phyloP scores from a whole-genome alignment of 257 asterid species.

The Solanum tarapatanum region DNA sequence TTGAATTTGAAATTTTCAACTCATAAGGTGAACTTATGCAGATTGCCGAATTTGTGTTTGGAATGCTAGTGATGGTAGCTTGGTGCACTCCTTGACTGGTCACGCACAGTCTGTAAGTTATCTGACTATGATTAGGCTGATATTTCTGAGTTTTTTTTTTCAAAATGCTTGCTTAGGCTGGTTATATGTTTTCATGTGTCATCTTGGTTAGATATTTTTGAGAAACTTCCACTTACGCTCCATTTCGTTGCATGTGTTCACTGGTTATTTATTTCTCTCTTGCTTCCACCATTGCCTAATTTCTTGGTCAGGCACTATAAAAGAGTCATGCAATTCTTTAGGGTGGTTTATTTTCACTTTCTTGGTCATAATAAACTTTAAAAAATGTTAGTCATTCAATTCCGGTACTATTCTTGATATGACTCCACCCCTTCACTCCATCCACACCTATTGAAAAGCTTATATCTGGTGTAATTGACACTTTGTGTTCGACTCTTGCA shows the following conservation, averaged over 20 bases:
- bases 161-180: background rate
- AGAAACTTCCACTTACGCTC: background rate
- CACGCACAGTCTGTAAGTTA: conserved; percentile 77
- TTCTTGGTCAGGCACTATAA: background rate
- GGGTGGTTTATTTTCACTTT: background rate
- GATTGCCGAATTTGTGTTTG: conserved; percentile 92
- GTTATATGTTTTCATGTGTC: background rate
- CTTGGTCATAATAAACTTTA: background rate
- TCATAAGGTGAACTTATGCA: conserved; percentile 29
- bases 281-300: background rate
- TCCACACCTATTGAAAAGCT: background rate
- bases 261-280: background rate
- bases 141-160: background rate
- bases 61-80: conserved; percentile 97
- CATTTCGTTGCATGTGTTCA: background rate
- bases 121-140: conserved; percentile 5
- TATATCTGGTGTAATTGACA: background rate
- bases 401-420: background rate
- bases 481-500: conserved; percentile 20
- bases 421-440: background rate
- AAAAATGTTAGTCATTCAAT: background rate
- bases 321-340: background rate
- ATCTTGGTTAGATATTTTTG: background rate
- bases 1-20: conserved; percentile 2
- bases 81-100: conserved; percentile 90